These are phyloP conservation scores for Acrodontium crateriforme DNA, from an alignment of 2,329 filamentous ascomycete species.

Conservation along the genomic window DNA sequence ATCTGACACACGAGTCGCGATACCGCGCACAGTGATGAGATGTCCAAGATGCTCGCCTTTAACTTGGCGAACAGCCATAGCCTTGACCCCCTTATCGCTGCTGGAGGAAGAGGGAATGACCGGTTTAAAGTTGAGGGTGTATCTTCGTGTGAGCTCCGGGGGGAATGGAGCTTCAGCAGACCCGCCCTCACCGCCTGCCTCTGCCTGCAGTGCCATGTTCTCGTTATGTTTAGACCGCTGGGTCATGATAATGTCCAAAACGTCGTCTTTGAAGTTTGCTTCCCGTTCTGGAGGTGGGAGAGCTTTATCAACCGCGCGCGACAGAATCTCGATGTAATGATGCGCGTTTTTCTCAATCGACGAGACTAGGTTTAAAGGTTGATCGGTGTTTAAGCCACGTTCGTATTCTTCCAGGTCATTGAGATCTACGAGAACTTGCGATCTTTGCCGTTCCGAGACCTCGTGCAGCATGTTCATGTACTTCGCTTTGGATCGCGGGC, in stretches of 20 bases:
- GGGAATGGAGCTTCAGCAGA: slow-evolving; percentile 70
- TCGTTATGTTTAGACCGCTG: slow-evolving; percentile 79
- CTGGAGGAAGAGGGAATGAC: slow-evolving; percentile 58
- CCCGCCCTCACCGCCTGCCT: slow-evolving; percentile 35
- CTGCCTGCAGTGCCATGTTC: slow-evolving; percentile 39
- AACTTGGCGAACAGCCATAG: slow-evolving; percentile 82
- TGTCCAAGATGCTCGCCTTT: slow-evolving; percentile 84
- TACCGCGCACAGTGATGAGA: slow-evolving; percentile 87
- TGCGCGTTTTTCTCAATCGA: slow-evolving; percentile 85
- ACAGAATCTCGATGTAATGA: slow-evolving; percentile 87
- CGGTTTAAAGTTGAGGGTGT: slow-evolving; percentile 93
- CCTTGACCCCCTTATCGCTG: slow-evolving; percentile 43
- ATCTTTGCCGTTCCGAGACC: slow-evolving; percentile 63
- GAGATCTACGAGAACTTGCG: slow-evolving; percentile 73
- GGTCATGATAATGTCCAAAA: slow-evolving; percentile 91
- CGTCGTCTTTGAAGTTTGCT: slow-evolving; percentile 91
- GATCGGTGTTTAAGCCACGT: slow-evolving; percentile 45
- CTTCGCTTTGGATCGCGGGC: slow-evolving; percentile 52
- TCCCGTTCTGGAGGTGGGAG: slow-evolving; percentile 69
- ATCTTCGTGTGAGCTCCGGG: slow-evolving; percentile 78
- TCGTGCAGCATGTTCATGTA: slow-evolving; percentile 81
- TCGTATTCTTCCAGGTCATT: slow-evolving; percentile 84
- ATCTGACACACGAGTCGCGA: slow-evolving; percentile 88
- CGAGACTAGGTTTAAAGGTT: slow-evolving; percentile 52
- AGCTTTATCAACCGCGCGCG: slow-evolving; percentile 72